phyloP scores from a whole-genome alignment of 176 grass and related monocot genomes.

The Oryza longistaminata region DNA sequence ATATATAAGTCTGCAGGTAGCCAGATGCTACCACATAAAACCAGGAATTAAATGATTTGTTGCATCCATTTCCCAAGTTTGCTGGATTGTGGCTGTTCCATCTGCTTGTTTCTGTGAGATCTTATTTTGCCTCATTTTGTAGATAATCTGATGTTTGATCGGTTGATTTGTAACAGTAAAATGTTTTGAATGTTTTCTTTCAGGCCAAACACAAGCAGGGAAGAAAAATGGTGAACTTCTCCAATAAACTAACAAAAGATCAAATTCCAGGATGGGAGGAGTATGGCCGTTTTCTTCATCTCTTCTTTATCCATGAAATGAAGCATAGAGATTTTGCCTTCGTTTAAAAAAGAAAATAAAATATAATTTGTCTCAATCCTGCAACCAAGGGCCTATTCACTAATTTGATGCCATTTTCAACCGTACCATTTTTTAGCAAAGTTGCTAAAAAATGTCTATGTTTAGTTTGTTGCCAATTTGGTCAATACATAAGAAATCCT shows the following conservation, averaged over 20 bases:
- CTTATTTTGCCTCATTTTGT: background rate
- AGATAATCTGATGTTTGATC: background rate
- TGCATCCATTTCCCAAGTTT: background rate
- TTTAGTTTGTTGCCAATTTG: too few species aligned
- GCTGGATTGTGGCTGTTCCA: background rate
- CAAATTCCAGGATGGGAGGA: conserved; percentile 45
- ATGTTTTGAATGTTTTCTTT: background rate
- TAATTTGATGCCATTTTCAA: too few species aligned
- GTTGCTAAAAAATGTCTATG: too few species aligned
- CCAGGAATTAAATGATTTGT: background rate
- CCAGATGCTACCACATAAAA: background rate
- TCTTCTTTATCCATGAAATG: background rate
- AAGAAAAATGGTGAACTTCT: conserved; percentile 47
- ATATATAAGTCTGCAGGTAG: background rate
- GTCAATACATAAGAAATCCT: too few species aligned
- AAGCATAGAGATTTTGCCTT: background rate
- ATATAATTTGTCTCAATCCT: background rate
- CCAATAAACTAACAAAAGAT: conserved; percentile 36
- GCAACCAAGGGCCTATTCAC: background rate
- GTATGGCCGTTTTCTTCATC: conserved; percentile 16
- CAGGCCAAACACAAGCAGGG: background rate
- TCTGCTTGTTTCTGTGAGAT: background rate
- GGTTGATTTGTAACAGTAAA: background rate
- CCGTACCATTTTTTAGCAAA: too few species aligned
- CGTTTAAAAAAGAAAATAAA: background rate